Conservation (phyloP, 1,139 yeast species). For the Suhomyces chickasaworum region DNA sequence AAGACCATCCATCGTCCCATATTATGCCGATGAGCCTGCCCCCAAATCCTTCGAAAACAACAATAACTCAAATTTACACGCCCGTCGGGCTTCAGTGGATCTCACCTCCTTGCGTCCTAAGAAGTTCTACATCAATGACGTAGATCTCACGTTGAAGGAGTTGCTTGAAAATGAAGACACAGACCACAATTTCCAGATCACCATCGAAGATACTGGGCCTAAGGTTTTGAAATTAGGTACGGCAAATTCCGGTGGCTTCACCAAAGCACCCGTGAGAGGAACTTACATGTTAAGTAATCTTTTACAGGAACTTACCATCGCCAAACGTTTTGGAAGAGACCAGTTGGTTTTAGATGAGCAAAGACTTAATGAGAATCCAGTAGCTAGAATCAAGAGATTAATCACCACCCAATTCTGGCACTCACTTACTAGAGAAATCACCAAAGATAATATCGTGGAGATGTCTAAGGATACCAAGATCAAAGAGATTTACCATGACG, state of each 20-base stretch:
- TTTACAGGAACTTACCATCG: constrained; percentile 86
- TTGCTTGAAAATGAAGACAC: constrained; percentile 82
- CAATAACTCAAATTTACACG: not conserved
- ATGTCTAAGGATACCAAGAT: constrained; percentile 85
- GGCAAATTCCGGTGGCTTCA: constrained; percentile 78
- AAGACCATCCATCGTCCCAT: constrained; percentile 37
- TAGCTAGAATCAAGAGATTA: constrained; percentile 69
- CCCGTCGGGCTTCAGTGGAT: constrained; percentile 63
- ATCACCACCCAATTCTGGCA: constrained; percentile 84
- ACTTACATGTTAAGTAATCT: constrained; percentile 89
- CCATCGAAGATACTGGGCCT: constrained; percentile 93
- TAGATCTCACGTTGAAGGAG: constrained; percentile 70
- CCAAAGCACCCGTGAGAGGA: constrained; percentile 75
- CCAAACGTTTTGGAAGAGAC: constrained; percentile 75
- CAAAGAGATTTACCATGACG: constrained; percentile 52
- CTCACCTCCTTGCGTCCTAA: constrained; percentile 49
- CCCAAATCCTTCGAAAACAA: constrained; percentile 3
- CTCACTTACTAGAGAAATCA: constrained; percentile 71
- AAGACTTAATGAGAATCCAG: constrained; percentile 86
- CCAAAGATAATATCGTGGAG: constrained; percentile 59
- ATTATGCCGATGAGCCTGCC: constrained; percentile 22
- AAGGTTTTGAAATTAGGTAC: constrained; percentile 83
- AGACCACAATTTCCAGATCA: constrained; percentile 81
- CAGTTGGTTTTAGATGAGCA: constrained; percentile 81
- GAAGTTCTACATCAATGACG: constrained; percentile 72